Evolutionary conservation across 306 rosid species (phyloP).

Genomic region (Quercus agrifolia): DNA sequence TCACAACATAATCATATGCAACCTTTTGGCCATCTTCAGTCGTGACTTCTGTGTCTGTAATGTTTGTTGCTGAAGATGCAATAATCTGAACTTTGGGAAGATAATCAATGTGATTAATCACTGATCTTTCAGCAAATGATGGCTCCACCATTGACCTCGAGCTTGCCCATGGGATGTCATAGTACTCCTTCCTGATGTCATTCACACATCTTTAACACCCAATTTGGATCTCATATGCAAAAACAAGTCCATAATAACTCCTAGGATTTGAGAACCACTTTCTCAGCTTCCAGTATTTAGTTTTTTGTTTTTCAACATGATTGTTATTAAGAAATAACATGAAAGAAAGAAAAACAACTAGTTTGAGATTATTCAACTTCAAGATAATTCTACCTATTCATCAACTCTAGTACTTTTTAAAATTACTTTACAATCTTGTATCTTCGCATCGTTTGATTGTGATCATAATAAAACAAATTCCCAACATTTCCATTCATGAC

Average conservation of each 20-base stretch:
- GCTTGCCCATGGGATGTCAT: conserved; percentile 73
- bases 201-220: conserved; percentile 23
- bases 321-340: not conserved
- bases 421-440: not conserved
- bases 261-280: not conserved
- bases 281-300: not conserved
- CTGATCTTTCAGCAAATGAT: conserved; percentile 53
- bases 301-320: not conserved
- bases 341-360: not conserved
- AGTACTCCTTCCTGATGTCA: conserved; percentile 73
- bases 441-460: not conserved
- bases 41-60: conserved; percentile 49
- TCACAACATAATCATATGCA: conserved; percentile 42
- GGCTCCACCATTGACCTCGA: conserved; percentile 86
- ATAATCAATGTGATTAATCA: conserved; percentile 62
- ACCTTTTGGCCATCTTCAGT: conserved; percentile 49
- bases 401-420: not conserved
- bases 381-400: not conserved
- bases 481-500: not conserved
- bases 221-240: not conserved
- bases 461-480: not conserved
- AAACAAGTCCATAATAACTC: not conserved
- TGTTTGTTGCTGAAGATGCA: conserved; percentile 36
- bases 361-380: not conserved
- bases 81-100: conserved; percentile 44